Evolutionary conservation across 2,329 filamentous ascomycete genomes (phyloP).

Genomic region (Diaporthe australafricana): DNA sequence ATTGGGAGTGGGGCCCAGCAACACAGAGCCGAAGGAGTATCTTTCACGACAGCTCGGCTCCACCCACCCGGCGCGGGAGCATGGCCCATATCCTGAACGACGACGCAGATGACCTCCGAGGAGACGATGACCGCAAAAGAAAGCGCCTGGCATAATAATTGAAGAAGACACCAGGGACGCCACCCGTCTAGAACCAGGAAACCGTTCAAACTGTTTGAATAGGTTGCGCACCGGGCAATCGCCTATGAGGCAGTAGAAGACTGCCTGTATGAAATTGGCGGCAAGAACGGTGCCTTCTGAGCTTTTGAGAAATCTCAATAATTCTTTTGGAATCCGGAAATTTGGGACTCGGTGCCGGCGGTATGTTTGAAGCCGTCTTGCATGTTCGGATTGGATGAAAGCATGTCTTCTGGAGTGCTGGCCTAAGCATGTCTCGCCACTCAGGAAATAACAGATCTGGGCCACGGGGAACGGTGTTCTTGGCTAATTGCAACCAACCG

Average conservation of each 20-base stretch:
- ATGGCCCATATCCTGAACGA: slow-evolving; percentile 74
- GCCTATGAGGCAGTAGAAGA: background rate
- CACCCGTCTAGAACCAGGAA: background rate
- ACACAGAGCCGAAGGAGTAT: slow-evolving; percentile 60
- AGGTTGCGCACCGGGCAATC: too few relatives aligned
- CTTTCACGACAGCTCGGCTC: slow-evolving; percentile 65
- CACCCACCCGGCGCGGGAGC: slow-evolving; percentile 68
- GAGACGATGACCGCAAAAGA: slow-evolving; percentile 71
- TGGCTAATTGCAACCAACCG: background rate
- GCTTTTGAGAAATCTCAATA: background rate
- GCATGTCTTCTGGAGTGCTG: background rate
- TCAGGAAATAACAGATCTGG: background rate
- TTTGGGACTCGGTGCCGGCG: background rate
- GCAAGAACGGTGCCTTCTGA: background rate
- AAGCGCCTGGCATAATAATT: slow-evolving; percentile 59
- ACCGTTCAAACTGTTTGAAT: background rate
- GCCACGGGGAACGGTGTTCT: background rate
- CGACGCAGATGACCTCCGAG: slow-evolving; percentile 66
- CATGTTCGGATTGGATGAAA: background rate
- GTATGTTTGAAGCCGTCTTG: background rate
- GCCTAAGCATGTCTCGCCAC: background rate
- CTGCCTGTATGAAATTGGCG: background rate
- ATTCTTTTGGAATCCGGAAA: background rate
- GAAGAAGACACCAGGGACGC: background rate
- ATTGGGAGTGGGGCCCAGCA: slow-evolving; percentile 68